Evolutionary conservation across 2,329 filamentous ascomycete species (phyloP), one percentile per base, ranked within the genome.

Genomic region (Colletotrichum tanaceti): DNA sequence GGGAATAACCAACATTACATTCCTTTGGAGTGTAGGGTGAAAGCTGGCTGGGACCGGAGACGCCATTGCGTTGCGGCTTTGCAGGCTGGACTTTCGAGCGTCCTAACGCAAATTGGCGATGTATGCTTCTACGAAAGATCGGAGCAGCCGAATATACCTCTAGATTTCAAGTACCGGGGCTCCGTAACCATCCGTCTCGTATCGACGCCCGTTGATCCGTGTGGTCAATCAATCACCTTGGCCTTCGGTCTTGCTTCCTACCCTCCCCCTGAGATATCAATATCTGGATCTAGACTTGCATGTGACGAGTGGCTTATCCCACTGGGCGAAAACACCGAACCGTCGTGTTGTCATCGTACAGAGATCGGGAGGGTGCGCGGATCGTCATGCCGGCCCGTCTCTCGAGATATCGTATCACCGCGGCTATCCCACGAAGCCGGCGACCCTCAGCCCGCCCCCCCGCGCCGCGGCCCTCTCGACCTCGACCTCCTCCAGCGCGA

Each of bases 401-500:
- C 46, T 53, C 20, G 28, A 53, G 28, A 53, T 20, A 16, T 59
- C 39, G 7, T n/a, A 16, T 57, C 44, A 28, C 20, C 43, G 38
- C 4, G n/a, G 13, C 6, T 20, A 47, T 4, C 54, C 61, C 5
- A 65, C 41, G 0, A 16, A 35, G 5, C 60, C 68, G 5, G 52
- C 32, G 14, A 66, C 53, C 18, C 43, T 32, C 54, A 71, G 3
- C 9, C 68, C 70, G 10, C 70, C 68, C 2, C 50, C 58, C n/a
- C 28, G 18, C 5, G 58, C 64, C 11, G 60, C 44, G 1, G 14
- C 24, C 43, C 64, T 65, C 50, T 22, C 58, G 10, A 55, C 24
- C 71, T 81, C 80, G 6, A 77, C 71, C 73, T 82, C 79, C 61
- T 82, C 80, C 38, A 82, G 70, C 41, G 75, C 72, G 16, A 82